A percentile compares a stretch with the other conserved stretches of the same genome.
Conservation (phyloP, 2,329 filamentous ascomycete species). For the Fusarium anguioides region DNA sequence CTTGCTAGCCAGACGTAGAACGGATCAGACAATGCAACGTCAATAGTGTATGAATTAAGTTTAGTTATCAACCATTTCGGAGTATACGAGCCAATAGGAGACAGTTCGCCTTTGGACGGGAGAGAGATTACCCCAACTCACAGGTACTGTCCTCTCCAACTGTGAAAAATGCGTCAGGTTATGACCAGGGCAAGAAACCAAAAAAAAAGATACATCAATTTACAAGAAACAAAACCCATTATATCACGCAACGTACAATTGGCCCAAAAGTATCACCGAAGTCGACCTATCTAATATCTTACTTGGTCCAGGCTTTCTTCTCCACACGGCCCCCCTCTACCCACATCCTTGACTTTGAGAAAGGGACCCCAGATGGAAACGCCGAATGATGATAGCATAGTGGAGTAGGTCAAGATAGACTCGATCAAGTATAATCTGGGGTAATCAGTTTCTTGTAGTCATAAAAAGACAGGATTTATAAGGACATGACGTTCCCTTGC, state of each 20-base stretch:
- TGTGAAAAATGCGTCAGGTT: no score
- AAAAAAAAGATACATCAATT: background rate
- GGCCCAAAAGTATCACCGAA: background rate
- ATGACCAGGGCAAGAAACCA: no score
- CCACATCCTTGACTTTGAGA: no score
- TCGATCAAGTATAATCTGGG: conserved; percentile 29
- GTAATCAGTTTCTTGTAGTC: conserved; percentile 30
- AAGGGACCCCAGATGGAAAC: background rate
- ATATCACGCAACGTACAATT: conserved; percentile 9
- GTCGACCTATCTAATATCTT: background rate
- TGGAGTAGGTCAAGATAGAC: conserved; percentile 19
- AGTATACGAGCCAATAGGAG: background rate
- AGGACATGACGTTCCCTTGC: conserved; percentile 6
- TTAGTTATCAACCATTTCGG: background rate
- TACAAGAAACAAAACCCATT: background rate
- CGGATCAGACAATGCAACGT: no score
- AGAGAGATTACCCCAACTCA: rapidly evolving
- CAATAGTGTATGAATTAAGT: background rate
- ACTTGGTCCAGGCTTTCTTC: no score
- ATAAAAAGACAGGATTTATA: conserved; percentile 17
- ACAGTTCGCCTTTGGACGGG: background rate
- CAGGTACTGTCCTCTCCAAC: background rate
- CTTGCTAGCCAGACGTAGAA: no score
- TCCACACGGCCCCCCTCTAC: background rate
- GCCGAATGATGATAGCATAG: conserved; percentile 21